Base-by-base conservation (phyloP, 257 asterid genomes). In the Hygrophila difformis region DNA sequence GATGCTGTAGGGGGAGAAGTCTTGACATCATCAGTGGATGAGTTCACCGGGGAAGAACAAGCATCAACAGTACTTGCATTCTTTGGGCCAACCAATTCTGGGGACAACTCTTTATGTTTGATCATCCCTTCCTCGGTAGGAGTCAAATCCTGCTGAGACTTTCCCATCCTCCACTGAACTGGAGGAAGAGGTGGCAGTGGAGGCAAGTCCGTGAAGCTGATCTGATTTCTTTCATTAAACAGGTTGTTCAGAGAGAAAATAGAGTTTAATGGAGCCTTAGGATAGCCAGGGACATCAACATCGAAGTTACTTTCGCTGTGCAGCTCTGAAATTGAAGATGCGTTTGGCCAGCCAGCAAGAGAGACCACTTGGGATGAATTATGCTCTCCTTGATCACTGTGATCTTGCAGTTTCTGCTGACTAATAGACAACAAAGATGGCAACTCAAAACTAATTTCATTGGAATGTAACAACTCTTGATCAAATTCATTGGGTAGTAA, bases 111-210 rank as follows among this genome's bases (percentile, higher is more conserved):
- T 36, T 48, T 49, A 15, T 31, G 51, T 49, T 41, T 58, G 37
- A 13, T 44, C 43, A 24, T 55, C 54, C 53, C 65, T 42, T 53
- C 53, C 52, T 56, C 69, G 19, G 33, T 51, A 51, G 63, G 49
- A 53, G 66, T 59, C 19, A 60, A 44, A 53, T 68, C 56, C 44
- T 61, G 67, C 55, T 62, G 71, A 68, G 58, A 39, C 54, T 68
- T 77, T 8, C 81, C 81, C 57, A 74, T 64, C 65, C 78, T 76
- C 92, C 92, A 80, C 44, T 80, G 92, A 60, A 71, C 78, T 17
- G 92, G 93, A 71, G 93, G 93, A 31, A 81, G 93, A 34, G 93
- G 93, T 29, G 93, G 93, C 75, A 77, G 39, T 22, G 87, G 87
- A 62, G 93, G 82, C 62, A 62, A 57, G 23, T 81, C 84, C 13